Base-by-base conservation (phyloP, 2,329 filamentous ascomycete species). In the Penicillium frequentans region DNA sequence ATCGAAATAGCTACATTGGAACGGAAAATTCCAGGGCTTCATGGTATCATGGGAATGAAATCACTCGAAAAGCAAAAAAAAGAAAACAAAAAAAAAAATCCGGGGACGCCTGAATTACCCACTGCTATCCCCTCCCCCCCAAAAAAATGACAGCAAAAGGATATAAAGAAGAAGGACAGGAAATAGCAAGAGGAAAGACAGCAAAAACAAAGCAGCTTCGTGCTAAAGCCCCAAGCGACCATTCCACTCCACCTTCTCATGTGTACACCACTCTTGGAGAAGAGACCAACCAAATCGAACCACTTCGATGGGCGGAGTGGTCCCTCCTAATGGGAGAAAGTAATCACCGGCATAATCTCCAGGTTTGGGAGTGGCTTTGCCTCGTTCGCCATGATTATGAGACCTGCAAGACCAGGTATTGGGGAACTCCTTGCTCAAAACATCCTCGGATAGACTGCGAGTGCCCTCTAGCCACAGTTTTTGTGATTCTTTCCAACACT, bases 181-280 rank as follows among this genome's bases (percentile, higher is more conserved):
- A 31, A 5, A 26, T 19, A 24, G 31, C 26, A 35, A 24, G 16
- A n/a, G 19, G 26, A 24, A 29, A 23, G n/a, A 49, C 14, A 26
- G 19, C 31, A 37, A 10, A 19, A 19, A 7, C 13, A 26, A 31
- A 23, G 5, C 29, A 31, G 21, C 37, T 51, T 10, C 10, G 16
- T 19, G 13, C 72, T 67, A 79, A 63, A 79, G 64, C 57, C 67
- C 70, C 52, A 79, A 68, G 46, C 72, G 73, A 45, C 72, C 71
- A 56, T 71, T 71, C 77, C 76, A 81, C 10, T 75, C 71, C 16
- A 82, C 68, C 14, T 71, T 73, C 68, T 82, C 77, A 54, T 73
- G 78, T 52, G 69, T 66, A 47, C 75, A 76, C 76, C 78, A 83
- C 57, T 81, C 77, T 19, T 69, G 70, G 57, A 83, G 61, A 43